A percentile compares a stretch with the other conserved stretches of the same genome.
These are phyloP conservation scores for Litchi chinensis DNA, from an alignment of 345 rosid genomes.

Conservation along the genomic window DNA sequence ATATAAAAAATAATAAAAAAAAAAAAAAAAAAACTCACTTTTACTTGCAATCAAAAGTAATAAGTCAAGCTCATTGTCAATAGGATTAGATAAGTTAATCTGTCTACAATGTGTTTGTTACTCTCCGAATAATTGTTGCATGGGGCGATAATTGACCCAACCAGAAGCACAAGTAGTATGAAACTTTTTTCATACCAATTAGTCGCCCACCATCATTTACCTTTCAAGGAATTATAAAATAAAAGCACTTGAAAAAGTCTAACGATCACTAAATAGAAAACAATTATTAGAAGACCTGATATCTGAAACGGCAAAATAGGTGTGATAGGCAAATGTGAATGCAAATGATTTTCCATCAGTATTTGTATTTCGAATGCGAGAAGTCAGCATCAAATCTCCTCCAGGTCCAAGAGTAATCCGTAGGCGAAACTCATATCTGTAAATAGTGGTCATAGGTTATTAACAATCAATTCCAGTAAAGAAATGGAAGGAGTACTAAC, in stretches of 20 bases:
- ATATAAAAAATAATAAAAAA: background rate
- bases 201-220: background rate
- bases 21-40: background rate
- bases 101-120: background rate
- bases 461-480: background rate
- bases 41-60: background rate
- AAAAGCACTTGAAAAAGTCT: background rate
- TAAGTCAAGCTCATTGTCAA: background rate
- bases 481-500: background rate
- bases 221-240: background rate
- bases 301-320: conserved; percentile 58
- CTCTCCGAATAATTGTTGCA: background rate
- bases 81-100: background rate
- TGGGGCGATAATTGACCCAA: background rate
- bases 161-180: background rate
- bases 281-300: conserved; percentile 41
- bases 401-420: conserved; percentile 57
- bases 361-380: conserved; percentile 58
- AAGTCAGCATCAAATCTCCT: conserved; percentile 65
- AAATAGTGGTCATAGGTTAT: background rate
- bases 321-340: conserved; percentile 63
- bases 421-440: conserved; percentile 57
- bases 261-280: background rate
- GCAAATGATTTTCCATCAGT: conserved; percentile 63
- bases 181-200: background rate